Evolutionary conservation across 164 flowering plant genomes (phyloP).

Genomic region (Amborella trichopoda): DNA sequence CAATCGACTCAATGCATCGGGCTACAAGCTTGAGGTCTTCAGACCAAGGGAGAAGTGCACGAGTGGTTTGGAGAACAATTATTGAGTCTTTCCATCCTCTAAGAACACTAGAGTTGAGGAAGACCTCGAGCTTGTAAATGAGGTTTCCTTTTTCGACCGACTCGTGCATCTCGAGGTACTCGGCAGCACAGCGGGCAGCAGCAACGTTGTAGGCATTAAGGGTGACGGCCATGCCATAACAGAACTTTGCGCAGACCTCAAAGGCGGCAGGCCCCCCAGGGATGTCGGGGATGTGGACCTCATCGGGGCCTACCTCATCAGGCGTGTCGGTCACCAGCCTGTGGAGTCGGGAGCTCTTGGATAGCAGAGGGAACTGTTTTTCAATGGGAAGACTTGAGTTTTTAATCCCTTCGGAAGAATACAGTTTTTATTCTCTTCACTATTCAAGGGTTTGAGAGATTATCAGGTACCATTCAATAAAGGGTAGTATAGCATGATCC

Average conservation of each 20-base stretch:
- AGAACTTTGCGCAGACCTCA: slow-evolving; percentile 90
- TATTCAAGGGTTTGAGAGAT: no score
- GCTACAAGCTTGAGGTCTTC: slow-evolving; percentile 66
- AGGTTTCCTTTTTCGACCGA: slow-evolving; percentile 80
- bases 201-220: slow-evolving; percentile 85
- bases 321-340: slow-evolving; percentile 42
- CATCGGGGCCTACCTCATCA: slow-evolving; percentile 34
- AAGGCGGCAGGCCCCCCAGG: slow-evolving; percentile 92
- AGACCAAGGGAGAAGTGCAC: slow-evolving; percentile 37
- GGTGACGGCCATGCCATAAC: slow-evolving; percentile 89
- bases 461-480: no score
- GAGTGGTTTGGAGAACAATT: slow-evolving; percentile 71
- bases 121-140: slow-evolving; percentile 72
- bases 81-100: slow-evolving; percentile 95
- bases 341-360: slow-evolving; percentile 69
- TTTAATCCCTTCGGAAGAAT: no score
- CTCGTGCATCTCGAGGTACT: slow-evolving; percentile 89
- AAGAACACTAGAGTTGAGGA: slow-evolving; percentile 72
- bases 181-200: slow-evolving; percentile 78
- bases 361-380: slow-evolving; percentile 85
- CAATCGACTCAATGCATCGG: slow-evolving; percentile 60
- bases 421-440: no score
- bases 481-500: no score
- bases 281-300: slow-evolving; percentile 55
- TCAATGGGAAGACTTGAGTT: slow-evolving; percentile 8